Conservation (phyloP, 169 alveolate genomes). For the Plasmodium relictum region DNA sequence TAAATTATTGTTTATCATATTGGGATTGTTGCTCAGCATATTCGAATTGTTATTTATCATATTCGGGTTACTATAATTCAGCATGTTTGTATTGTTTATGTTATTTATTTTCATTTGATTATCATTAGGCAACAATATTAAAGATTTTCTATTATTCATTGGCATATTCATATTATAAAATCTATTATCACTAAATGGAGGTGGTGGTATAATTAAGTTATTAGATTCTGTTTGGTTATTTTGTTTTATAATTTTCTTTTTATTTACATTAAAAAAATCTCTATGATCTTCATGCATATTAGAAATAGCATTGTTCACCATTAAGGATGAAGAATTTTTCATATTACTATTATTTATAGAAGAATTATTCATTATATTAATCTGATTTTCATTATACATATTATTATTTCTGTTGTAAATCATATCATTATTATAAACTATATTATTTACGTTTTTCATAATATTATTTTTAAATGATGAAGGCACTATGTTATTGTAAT, state of each 20-base stretch:
- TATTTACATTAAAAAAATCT: slow-evolving; percentile 18
- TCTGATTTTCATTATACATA: slow-evolving; percentile 6
- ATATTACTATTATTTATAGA: neutral
- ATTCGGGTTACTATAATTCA: neutral
- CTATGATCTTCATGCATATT: slow-evolving; percentile 1
- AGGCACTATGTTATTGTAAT: neutral
- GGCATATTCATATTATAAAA: slow-evolving; percentile 2
- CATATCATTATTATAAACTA: neutral
- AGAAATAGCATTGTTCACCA: neutral
- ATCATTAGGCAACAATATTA: slow-evolving; percentile 36
- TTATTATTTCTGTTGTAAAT: neutral
- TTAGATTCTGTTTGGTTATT: slow-evolving; percentile 5
- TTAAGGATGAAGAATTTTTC: no score
- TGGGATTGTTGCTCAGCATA: neutral
- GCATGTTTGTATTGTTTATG: neutral
- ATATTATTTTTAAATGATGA: neutral
- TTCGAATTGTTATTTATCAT: slow-evolving; percentile 1
- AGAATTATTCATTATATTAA: neutral
- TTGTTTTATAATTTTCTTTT: slow-evolving; percentile 10
- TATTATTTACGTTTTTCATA: neutral
- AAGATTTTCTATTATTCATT: slow-evolving; percentile 5
- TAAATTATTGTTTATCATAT: neutral
- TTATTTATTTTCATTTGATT: slow-evolving; percentile 15
- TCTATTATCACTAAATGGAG: slow-evolving; percentile 49
- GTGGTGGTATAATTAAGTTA: slow-evolving; percentile 36